Conservation (phyloP, 352 stramenopile genomes). For the Pythium rhizo-oryzae region DNA sequence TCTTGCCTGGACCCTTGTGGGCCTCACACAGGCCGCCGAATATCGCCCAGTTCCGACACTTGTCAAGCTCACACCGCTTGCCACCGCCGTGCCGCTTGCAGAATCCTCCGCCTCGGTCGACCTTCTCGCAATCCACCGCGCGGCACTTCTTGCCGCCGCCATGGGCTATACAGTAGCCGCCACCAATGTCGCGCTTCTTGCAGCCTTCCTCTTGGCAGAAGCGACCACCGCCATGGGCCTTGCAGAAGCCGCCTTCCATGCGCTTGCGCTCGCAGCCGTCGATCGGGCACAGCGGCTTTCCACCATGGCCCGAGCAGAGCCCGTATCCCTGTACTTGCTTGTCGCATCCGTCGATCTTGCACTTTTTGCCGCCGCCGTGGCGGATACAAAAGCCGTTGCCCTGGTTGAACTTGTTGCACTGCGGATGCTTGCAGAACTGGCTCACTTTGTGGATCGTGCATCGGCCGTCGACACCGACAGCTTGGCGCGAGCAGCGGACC, state of each 20-base stretch:
- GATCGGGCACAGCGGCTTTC: conserved; percentile 75
- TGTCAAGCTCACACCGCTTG: conserved; percentile 80
- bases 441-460: conserved; percentile 84
- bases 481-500: conserved; percentile 57
- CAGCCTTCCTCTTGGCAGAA: conserved; percentile 77
- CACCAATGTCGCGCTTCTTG: conserved; percentile 86
- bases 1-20: conserved; percentile 80
- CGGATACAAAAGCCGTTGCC: conserved; percentile 86
- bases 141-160: conserved; percentile 88
- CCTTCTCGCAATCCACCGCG: conserved; percentile 67
- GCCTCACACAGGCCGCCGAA: conserved; percentile 73
- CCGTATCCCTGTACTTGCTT: conserved; percentile 86
- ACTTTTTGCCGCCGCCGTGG: conserved; percentile 85
- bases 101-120: conserved; percentile 78
- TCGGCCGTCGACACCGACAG: conserved; percentile 72
- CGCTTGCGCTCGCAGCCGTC: conserved; percentile 82
- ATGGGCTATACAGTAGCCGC: conserved; percentile 85
- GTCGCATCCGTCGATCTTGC: conserved; percentile 74
- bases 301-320: conserved; percentile 83
- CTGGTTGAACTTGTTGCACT: conserved; percentile 87
- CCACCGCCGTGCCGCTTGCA: conserved; percentile 86
- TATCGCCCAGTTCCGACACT: conserved; percentile 83
- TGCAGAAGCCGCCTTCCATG: conserved; percentile 88
- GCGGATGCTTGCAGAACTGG: conserved; percentile 80
- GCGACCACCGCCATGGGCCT: conserved; percentile 78